phyloP scores from a whole-genome alignment of 345 rosid genomes.

The Abelmoschus esculentus region DNA sequence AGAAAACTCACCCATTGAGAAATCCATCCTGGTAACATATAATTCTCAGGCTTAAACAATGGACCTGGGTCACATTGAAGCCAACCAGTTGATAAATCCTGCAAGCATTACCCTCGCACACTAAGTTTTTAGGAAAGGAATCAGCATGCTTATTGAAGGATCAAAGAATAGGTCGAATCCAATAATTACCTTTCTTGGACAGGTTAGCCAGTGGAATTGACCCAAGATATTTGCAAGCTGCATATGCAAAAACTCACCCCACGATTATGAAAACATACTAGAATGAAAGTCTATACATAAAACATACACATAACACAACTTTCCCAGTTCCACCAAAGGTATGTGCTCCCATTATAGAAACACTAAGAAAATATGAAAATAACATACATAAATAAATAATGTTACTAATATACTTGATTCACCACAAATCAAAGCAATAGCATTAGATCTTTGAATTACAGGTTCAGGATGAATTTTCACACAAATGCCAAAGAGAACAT shows the following conservation, averaged over 20 bases:
- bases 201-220: slow-evolving; percentile 84
- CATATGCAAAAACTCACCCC: slow-evolving; percentile 20
- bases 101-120: slow-evolving; percentile 15
- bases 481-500: not conserved
- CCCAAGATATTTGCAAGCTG: slow-evolving; percentile 94
- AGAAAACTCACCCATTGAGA: slow-evolving; percentile 54
- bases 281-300: not conserved
- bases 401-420: not conserved
- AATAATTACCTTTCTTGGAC: slow-evolving; percentile 79
- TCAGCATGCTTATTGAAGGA: slow-evolving; percentile 5
- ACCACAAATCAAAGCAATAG: not conserved
- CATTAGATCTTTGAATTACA: not conserved
- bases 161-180: slow-evolving; percentile 3
- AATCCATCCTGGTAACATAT: slow-evolving; percentile 52
- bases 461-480: slow-evolving; percentile 4
- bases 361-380: not conserved
- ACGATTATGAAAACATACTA: not conserved
- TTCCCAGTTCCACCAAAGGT: slow-evolving; percentile 1
- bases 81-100: slow-evolving; percentile 96
- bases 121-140: slow-evolving; percentile 12
- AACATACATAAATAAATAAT: not conserved
- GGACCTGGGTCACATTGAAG: slow-evolving; percentile 96
- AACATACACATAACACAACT: not conserved
- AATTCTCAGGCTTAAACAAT: slow-evolving; percentile 65
- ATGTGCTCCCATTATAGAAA: not conserved